Evolutionary conservation across 2,329 filamentous ascomycete species (phyloP), one percentile per base, ranked within the genome.

Genomic region (Sclerotinia minor): DNA sequence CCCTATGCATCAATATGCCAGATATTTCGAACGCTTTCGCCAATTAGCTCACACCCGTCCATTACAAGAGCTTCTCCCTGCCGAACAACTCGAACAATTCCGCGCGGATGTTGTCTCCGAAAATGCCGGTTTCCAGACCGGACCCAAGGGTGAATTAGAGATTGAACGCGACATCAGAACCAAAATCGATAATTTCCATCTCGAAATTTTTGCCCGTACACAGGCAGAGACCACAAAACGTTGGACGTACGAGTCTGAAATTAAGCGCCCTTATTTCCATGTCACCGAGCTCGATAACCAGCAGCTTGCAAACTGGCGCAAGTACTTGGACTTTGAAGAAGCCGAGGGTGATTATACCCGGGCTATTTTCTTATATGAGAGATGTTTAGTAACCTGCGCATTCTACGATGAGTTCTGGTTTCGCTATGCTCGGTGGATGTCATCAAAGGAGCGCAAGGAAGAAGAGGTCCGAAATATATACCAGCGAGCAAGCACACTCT

Each of bases 321-420:
- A 96, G 76, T 99, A 98, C 75, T 86, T 99, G 55, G 94, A 98
- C 77, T 98, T 96, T 74, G 95, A 99, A 77, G 95, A 99, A 80
- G 80, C 84, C 0, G 90, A 97, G 78, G 92, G 91, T 64, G 87
- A 94, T 71, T 92, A 88, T 72, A 79, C 83, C 19, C 87, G 95
- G 69, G 89, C 85, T 57, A 86, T 91, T 7, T 95, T 95, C 76
- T 81, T 99, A 44, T 98, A 99, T 77, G 95, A 99, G 81, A 89
- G 95, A 64, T 98, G 94, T 75, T 80, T 99, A 64, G 92, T 97
- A 47, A 94, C 92, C 0, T 96, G 92, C 75, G 94, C 95, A 21
- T 90, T 96, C 73, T 97, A 99, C 77, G 94, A 98, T 61, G 94
- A 98, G 77, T 96, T 98, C 79, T 99, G 95, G 95, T 88, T 96